Base-by-base conservation (phyloP, 257 asterid genomes). In the Jacaranda copaia region DNA sequence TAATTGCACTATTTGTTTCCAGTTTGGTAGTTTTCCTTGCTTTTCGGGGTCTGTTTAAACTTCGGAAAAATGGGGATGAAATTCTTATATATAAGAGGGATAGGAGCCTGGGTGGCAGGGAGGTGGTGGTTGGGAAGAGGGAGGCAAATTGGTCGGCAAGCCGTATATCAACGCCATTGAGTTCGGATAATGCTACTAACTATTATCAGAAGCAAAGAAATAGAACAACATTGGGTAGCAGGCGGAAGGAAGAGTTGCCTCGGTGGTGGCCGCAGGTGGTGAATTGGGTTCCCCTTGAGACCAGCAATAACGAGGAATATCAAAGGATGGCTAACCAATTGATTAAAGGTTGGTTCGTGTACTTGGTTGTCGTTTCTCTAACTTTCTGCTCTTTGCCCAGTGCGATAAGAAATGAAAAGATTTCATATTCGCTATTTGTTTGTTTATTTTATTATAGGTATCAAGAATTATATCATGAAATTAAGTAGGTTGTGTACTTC, bases 61-160 rank as follows among this genome's bases (percentile, higher is more conserved):
- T 79, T 40, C 72, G 86, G 3, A 74, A 76, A 13, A 70, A 68
- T 64, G 82, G 72, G 14, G 87, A 87, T 55, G 87, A 85, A 63
- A 79, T 14, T 13, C 62, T 89, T 78, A 74, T 93, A 53, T 94
- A 92, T 75, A 90, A 81, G 82, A 90, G 98, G 81, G 99, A 95
- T 80, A 87, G 97, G 79, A 95, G 99, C 85, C 74, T 95, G 83
- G 98, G 98, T 45, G 99, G 99, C 16, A 93, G 78, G 87, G 92
- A 85, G 74, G 99, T 95, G 79, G 84, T 83, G 74, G 98, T 95
- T 7, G 98, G 96, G 72, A 90, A 68, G 83, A 83, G 75, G 60
- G 89, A 85, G 72, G 56, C 49, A 6, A 52, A 64, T 74, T 66
- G 48, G 78, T 49, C 58, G 39, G 64, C 84, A 3, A 81, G 80